Base-by-base conservation (phyloP, 306 rosid genomes). In the Vigna trinervia region DNA sequence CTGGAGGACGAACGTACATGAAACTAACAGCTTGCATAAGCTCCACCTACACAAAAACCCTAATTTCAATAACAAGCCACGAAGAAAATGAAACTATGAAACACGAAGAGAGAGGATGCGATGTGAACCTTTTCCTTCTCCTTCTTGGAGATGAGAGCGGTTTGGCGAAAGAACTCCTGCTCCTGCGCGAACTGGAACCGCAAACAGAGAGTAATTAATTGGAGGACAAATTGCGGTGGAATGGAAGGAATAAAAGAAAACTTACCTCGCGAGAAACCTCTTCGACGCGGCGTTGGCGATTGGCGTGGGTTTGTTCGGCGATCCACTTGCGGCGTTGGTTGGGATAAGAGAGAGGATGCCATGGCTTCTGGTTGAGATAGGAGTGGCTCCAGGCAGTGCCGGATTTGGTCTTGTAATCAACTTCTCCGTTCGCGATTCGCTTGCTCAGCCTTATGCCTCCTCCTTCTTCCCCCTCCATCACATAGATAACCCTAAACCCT, bases 381-480 rank as follows among this genome's bases (percentile, higher is more conserved):
- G 92, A 89, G 70, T 94, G 98, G 85, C 98, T 94, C 97, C 98
- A 94, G 0, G 98, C 98, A 0, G 97, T 94, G 56, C 98, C 98
- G 0, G 97, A 79, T 82, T 94, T 92, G 60, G 75, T 83, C 84
- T 90, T 94, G 88, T 88, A 92, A 54, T 94, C 98, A 5, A 94
- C 98, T 56, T 94, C 84, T 28, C 87, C 94, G 26, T 91, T 91
- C 8, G 88, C 74, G 77, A 93, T 86, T 77, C 96, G 86, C 86
- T 93, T 93, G 77, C 97, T 91, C 75, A 91, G 83, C 85, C 91
- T 85, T 46, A 84, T 41, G 14, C 98, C 95, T 53, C 82, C 94
- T 64, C 89, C 97, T 78, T 91, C 97, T 76, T 93, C 98, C 1
- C 97, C 98, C 34, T 93, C 98, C 97, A 92, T 92, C 81, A 34